phyloP scores from a whole-genome alignment of 768 basidiomycete genomes.

The Pleurotus cornucopiae region DNA sequence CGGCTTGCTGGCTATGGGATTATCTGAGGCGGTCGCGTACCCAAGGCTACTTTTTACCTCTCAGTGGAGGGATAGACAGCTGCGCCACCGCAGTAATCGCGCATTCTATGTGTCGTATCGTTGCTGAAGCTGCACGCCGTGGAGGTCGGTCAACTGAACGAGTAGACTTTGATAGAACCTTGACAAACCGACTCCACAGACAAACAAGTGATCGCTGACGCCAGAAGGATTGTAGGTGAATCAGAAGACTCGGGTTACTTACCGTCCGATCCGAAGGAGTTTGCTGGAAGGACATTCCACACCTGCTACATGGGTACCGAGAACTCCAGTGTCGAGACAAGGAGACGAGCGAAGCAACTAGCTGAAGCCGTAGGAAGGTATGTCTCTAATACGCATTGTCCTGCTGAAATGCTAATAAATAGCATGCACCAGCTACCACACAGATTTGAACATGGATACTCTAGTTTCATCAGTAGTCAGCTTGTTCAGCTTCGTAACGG shows the following conservation, averaged over 20 bases:
- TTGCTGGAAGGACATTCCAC: conserved; percentile 85
- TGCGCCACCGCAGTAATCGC: conserved; percentile 97
- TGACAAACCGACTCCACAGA: conserved; percentile 35
- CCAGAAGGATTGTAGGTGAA: conserved; percentile 84
- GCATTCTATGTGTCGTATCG: conserved; percentile 93
- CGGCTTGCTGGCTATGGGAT: conserved; percentile 99
- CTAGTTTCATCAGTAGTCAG: conserved; percentile 81
- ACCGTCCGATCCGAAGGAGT: conserved; percentile 85
- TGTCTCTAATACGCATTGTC: conserved; percentile 9
- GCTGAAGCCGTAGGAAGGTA: conserved; percentile 89
- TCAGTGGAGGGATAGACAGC: conserved; percentile 96
- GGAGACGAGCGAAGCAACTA: conserved; percentile 81
- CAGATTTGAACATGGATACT: conserved; percentile 94
- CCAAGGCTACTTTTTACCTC: conserved; percentile 92
- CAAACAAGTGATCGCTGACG: conserved; percentile 84
- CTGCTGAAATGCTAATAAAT: too few relatives aligned
- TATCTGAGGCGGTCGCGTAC: conserved; percentile 91
- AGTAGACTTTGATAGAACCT: neutral
- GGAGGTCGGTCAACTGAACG: conserved; percentile 51
- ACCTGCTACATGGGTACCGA: conserved; percentile 99
- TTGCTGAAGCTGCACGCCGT: conserved; percentile 68
- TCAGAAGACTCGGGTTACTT: conserved; percentile 76
- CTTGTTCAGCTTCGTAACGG: conserved; percentile 81
- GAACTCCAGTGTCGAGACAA: conserved; percentile 87
- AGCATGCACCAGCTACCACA: conserved; percentile 65